Base-by-base conservation (phyloP, 257 asterid genomes). In the Scutellaria galericulata region DNA sequence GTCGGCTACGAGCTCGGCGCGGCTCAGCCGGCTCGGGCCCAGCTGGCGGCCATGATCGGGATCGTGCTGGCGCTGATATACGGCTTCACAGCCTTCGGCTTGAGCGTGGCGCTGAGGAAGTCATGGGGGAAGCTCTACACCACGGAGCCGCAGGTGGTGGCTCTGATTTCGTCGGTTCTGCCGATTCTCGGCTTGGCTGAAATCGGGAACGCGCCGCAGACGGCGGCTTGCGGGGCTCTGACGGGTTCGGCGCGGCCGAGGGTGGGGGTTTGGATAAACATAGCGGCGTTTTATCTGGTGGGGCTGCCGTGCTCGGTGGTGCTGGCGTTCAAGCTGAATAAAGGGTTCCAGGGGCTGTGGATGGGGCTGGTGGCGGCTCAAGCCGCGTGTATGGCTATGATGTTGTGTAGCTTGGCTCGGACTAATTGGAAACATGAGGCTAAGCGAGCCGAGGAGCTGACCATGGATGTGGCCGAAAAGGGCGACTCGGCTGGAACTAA, bases 1-100 rank as follows among this genome's bases (percentile, higher is more conserved):
- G 97, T 91, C 5, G 97, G 97, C 1, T 85, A 87, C 54, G 94
- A 82, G 73, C 83, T 91, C 11, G 97, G 97, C 6, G 89, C 90
- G 0, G 89, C 90, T 0, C 78, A 78, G 51, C 92, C 95, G 0
- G 71, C 72, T 1, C 79, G 81, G 3, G 97, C 97, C 7, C 83
- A 79, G 82, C 61, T 87, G 41, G 83, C 94, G 1, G 82, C 89
- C 11, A 46, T 68, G 22, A 51, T 84, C 40, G 96, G 96, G 0
- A 69, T 90, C 22, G 55, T 47, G 5, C 35, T 83, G 0, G 85
- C 88, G 12, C 13, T 75, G 8, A 60, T 20, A 6, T 83, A 84
- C 48, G 91, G 97, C 5, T 2, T 75, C n/a, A 20, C 84, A 20
- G 86, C 89, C 0, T 87, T 88, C 46, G 93, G 90, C 2, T 1